phyloP scores from a whole-genome alignment of 352 stramenopile genomes.

The Pythium guiyangense region DNA sequence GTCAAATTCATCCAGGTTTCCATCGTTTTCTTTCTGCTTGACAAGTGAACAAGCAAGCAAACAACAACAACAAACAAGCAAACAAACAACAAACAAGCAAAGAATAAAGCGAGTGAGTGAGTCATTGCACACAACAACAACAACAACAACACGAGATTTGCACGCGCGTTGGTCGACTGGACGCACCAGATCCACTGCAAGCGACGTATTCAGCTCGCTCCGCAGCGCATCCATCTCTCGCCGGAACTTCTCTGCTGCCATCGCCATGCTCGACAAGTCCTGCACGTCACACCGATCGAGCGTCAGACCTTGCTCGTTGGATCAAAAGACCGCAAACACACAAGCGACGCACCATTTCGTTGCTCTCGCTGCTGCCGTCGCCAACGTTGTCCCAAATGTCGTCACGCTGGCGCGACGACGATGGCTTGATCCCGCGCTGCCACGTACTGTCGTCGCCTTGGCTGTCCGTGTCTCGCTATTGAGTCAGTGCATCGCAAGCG shows the following conservation, averaged over 20 bases:
- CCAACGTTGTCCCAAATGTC: constrained; percentile 84
- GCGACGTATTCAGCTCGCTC: constrained; percentile 33
- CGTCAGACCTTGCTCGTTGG: neutral
- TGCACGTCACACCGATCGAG: constrained; percentile 18
- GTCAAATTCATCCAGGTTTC: constrained; percentile 73
- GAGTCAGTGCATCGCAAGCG: neutral
- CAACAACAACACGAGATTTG: too few relatives aligned
- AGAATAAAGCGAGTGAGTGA: neutral
- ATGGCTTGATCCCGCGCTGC: constrained; percentile 47
- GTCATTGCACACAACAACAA: neutral
- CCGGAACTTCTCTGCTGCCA: constrained; percentile 78
- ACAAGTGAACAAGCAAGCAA: constrained; percentile 2
- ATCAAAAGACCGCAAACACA: neutral
- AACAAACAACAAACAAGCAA: constrained; percentile 8
- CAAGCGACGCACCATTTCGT: constrained; percentile 48
- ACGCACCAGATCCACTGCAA: constrained; percentile 29
- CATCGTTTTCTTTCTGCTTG: constrained; percentile 35
- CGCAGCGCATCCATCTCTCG: constrained; percentile 83
- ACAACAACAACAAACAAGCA: neutral
- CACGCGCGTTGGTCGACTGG: neutral
- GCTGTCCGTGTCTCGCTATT: constrained; percentile 24
- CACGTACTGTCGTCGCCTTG: constrained; percentile 43
- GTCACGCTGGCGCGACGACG: constrained; percentile 23
- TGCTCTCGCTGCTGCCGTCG: constrained; percentile 29
- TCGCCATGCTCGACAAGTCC: constrained; percentile 78